Base-by-base conservation (phyloP, 2,329 filamentous ascomycete genomes). In the Xylariaceae sp. region DNA sequence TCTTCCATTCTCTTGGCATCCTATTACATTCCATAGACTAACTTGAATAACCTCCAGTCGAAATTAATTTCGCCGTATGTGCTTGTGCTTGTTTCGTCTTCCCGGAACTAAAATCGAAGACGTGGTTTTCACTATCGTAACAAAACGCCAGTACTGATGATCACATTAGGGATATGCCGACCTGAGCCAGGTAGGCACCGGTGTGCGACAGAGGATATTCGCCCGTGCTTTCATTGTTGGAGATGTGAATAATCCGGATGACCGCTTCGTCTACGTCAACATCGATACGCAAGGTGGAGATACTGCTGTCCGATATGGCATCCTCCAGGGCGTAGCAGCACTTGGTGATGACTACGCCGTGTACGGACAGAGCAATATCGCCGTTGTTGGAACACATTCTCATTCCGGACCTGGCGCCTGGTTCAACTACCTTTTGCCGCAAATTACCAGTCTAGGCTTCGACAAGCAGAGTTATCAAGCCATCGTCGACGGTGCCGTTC, bases 321-420 rank as follows among this genome's bases (percentile, higher is more conserved):
- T 96, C 50, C 71, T 96, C 11, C 77, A 90, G 45, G 86, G 81
- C 1, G 71, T 96, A 11, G 75, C 77, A 35, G 73, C 71, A 0
- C 70, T 95, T 17, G 90, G 90, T 0, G 70, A 75, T 6, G 83
- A 87, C 5, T 95, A 91, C 65, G 74, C 82, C 14, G 72, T 87
- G 47, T 95, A 96, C 67, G 82, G 80, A 42, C 81, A 87, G 61
- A 78, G 86, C 57, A 96, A 95, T 59, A 72, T 96, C 15, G 91
- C 91, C n/a, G 79, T 96, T 15, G 94, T 88, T 1, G 91, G 90
- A 32, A 96, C 91, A 0, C 91, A 96, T 66, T 92, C 88, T 2
- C 91, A 96, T 70, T 86, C 89, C 15, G 90, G 90, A 0, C 90
- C 91, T 0, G 91, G 89, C 4, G 91, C 87, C 14, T 96, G 90